Evolutionary conservation across 495 filamentous ascomycete species (phyloP).

Genomic region (Penicillium longicatenatum): DNA sequence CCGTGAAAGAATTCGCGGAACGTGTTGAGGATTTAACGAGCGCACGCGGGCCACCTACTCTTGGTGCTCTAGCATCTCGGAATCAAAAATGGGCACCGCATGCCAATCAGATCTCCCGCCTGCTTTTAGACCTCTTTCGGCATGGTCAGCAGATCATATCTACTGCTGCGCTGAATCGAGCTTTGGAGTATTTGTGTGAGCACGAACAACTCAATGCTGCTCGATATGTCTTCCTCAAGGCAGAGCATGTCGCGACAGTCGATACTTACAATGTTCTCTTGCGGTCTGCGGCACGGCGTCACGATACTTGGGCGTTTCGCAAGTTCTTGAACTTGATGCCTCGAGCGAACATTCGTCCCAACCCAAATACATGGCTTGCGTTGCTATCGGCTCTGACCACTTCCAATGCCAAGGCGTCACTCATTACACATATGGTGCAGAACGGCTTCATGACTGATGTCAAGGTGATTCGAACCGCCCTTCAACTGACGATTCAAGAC

Average conservation of each 20-base stretch:
- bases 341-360: conserved; percentile 36
- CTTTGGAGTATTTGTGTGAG: conserved; percentile 40
- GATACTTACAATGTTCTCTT: conserved; percentile 51
- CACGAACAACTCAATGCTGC: conserved; percentile 32
- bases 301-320: conserved; percentile 38
- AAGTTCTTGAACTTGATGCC: conserved; percentile 36
- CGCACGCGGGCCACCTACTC: not conserved
- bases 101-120: conserved; percentile 13
- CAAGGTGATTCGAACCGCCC: conserved; percentile 21
- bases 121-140: conserved; percentile 29
- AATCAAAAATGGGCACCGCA: conserved; percentile 7
- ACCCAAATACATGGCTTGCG: conserved; percentile 46
- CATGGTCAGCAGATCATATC: conserved; percentile 32
- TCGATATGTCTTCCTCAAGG: conserved; percentile 29
- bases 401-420: conserved; percentile 28
- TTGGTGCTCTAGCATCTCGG: not conserved
- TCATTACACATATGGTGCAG: conserved; percentile 39
- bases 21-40: conserved; percentile 37
- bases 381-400: conserved; percentile 38
- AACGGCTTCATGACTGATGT: conserved; percentile 32
- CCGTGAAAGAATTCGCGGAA: conserved; percentile 37
- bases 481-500: conserved; percentile 37
- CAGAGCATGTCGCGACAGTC: conserved; percentile 39
- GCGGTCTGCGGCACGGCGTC: conserved; percentile 33
- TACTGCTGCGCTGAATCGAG: conserved; percentile 43